Evolutionary conservation across 768 basidiomycete genomes (phyloP), one percentile per base, ranked within the genome.

Genomic region (Solioccasus polychromus): DNA sequence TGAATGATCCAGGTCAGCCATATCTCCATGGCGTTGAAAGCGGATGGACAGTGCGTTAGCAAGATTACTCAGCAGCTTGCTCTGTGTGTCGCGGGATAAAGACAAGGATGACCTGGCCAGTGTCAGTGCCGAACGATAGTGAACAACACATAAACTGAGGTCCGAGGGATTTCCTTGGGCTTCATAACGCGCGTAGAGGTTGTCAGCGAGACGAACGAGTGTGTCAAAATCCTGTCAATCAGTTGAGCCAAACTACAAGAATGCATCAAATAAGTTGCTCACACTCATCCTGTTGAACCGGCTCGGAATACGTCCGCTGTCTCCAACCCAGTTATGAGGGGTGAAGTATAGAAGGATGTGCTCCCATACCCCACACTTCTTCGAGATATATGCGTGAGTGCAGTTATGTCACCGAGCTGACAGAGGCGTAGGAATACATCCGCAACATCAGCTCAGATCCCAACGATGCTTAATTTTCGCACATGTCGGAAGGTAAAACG

Each of bases 1-100:
- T 5, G 63, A 63, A 20, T 52, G 54, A n/a, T 53, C 52, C 15
- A 66, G 38, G 39, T 66, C 63, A 19, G 57, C 48, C 26, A 55
- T 44, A 35, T 61, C 57, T 0, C 59, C 55, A 22, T 60, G 59
- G 19, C 47, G 51, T 35, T 52, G 58, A 48, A 63, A 64, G 26
- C 63, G 63, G 11, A 50, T 52, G 29, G 57, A 59, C 5, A 64
- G 45, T 15, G 53, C 52, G 22, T 51, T 63, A 22, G 62, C 63
- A 12, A 64, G 60, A 29, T 65, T 61, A n/a, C 55, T 53, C 25
- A 60, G 44, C 12, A 63, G 18, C 42, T 62, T 60, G 52, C 60
- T 53, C 18, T 34, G 49, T n/a, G 32, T 50, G 39, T 64, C 58
- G 20, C 40, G 45, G 1, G 60, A 51, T 17, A 63, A 41, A 12